Evolutionary conservation across 257 asterid species (phyloP).

Genomic region (Rubia yunnanensis): DNA sequence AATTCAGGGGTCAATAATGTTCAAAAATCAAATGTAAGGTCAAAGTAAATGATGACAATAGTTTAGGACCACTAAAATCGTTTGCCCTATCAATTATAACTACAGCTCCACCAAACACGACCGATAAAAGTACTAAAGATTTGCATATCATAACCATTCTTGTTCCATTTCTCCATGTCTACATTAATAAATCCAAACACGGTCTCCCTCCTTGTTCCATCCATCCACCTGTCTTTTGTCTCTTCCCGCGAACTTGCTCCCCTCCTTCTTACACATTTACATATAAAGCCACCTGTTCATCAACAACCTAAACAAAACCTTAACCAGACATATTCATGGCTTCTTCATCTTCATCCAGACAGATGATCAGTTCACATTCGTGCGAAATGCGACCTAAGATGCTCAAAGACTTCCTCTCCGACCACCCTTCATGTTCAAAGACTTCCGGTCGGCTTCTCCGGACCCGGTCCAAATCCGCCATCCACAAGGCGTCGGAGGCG

Average conservation of each 20-base stretch:
- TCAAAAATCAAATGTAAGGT: no score
- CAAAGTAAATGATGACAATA: no score
- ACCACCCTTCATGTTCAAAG: conserved; percentile 20
- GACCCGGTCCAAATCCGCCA: conserved; percentile 49
- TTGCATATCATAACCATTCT: no score
- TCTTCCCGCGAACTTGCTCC: conserved; percentile 8
- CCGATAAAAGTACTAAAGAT: no score
- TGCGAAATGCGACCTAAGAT: conserved; percentile 37
- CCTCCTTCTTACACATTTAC: conserved; percentile 9
- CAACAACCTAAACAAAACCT: no score
- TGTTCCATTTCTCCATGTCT: background rate
- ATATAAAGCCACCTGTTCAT: background rate
- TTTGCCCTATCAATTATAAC: no score
- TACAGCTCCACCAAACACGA: no score
- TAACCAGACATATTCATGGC: conserved; percentile 16
- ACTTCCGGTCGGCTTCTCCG: conserved; percentile 25
- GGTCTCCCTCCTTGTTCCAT: background rate
- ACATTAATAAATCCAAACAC: background rate
- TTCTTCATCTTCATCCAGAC: conserved; percentile 3
- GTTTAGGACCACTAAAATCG: no score
- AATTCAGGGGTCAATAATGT: no score
- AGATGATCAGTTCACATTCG: conserved; percentile 9
- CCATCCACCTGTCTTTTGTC: background rate
- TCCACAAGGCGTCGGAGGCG: conserved; percentile 30
- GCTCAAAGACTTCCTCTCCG: conserved; percentile 64